phyloP scores from a whole-genome alignment of 1,284 basidiomycete genomes.

The Ceratobasidium papillatum region DNA sequence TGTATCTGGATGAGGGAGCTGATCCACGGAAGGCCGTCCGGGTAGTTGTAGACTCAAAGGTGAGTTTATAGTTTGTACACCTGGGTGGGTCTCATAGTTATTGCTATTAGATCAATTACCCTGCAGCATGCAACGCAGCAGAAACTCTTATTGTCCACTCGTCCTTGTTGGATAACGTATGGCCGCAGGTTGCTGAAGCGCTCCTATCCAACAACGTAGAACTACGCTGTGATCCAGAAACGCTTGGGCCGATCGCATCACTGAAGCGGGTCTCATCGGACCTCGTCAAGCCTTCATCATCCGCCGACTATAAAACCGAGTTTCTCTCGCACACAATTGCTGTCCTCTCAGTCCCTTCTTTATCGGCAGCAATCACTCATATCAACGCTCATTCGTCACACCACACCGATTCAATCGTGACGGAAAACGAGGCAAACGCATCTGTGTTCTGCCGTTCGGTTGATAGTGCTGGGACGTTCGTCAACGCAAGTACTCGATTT shows the following conservation, averaged over 20 bases:
- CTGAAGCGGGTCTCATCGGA: conserved; percentile 51
- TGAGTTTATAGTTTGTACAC: conserved; percentile 51
- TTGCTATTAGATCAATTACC: conserved; percentile 84
- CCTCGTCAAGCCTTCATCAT: conserved; percentile 60
- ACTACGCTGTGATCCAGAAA: conserved; percentile 78
- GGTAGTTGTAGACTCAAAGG: conserved; percentile 92
- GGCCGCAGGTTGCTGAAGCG: conserved; percentile 80
- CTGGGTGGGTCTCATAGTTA: not conserved
- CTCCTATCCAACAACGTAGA: conserved; percentile 76
- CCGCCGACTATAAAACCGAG: conserved; percentile 82
- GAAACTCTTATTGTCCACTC: conserved; percentile 92
- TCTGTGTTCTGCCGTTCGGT: conserved; percentile 85
- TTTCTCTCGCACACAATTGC: conserved; percentile 87
- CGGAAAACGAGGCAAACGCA: conserved; percentile 75
- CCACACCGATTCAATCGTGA: conserved; percentile 94
- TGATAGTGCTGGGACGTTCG: conserved; percentile 91
- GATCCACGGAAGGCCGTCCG: conserved; percentile 79
- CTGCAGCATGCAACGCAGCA: conserved; percentile 93
- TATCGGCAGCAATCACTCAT: conserved; percentile 80
- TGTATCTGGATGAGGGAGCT: conserved; percentile 89
- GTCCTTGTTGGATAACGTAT: conserved; percentile 72
- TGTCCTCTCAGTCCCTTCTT: conserved; percentile 75
- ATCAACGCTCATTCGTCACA: conserved; percentile 95
- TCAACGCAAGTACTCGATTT: conserved; percentile 95
- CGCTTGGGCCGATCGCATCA: conserved; percentile 61